These are phyloP conservation scores for Coleophoma eucalyptorum DNA, from an alignment of 2,329 filamentous ascomycete species.

Conservation along the genomic window DNA sequence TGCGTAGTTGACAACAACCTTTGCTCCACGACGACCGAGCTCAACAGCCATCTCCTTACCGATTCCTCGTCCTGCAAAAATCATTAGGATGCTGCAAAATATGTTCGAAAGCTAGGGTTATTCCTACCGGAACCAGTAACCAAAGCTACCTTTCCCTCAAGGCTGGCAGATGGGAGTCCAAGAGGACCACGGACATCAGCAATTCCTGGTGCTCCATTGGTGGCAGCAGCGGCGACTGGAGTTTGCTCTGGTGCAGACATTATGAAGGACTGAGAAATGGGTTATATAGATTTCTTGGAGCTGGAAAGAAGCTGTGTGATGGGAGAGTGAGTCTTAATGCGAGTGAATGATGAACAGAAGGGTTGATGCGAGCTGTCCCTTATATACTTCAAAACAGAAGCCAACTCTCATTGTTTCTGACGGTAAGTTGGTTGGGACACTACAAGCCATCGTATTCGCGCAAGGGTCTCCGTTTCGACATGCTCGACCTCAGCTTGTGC, in stretches of 20 bases:
- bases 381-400: not conserved
- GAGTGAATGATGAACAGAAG: not conserved
- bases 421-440: too few species aligned
- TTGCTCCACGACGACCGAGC: constrained; percentile 61
- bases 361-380: not conserved
- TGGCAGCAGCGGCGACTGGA: not conserved
- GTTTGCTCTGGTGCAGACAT: not conserved
- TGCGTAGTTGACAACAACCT: constrained; percentile 65
- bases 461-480: not conserved
- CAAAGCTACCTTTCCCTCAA: constrained; percentile 27
- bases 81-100: too few species aligned
- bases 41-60: constrained; percentile 64
- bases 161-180: constrained; percentile 16
- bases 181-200: constrained; percentile 13
- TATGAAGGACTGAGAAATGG: not conserved
- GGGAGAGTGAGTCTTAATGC: not conserved
- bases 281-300: not conserved
- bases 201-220: constrained; percentile 2
- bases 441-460: too few species aligned
- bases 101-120: not conserved
- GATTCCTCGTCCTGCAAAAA: constrained; percentile 53
- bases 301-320: not conserved
- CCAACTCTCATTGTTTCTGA: not conserved
- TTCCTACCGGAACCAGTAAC: constrained; percentile 27
- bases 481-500: not conserved